phyloP scores from a whole-genome alignment of 2,329 filamentous ascomycete species.

The Clonostachys byssicola region DNA sequence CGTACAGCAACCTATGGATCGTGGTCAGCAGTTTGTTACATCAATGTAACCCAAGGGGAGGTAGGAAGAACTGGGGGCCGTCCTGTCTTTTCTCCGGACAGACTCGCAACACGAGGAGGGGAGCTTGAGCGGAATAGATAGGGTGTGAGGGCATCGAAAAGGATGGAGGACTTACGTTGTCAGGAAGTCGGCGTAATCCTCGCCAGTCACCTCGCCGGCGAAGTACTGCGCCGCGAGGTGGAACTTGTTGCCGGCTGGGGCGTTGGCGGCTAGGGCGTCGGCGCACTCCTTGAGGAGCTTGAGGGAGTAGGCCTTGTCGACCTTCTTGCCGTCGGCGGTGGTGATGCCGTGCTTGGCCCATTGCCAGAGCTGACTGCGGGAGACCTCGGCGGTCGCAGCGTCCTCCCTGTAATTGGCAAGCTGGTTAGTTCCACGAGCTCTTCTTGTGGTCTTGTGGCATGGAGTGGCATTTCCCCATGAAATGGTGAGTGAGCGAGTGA shows the following conservation, averaged over 20 bases:
- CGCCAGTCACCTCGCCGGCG: conserved; percentile 85
- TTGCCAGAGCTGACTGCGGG: conserved; percentile 92
- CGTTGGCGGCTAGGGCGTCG: conserved; percentile 68
- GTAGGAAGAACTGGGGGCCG: not conserved
- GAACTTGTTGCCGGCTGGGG: conserved; percentile 86
- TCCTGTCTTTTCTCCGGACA: too few relatives aligned
- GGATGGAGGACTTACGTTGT: conserved; percentile 59
- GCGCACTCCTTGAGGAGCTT: conserved; percentile 84
- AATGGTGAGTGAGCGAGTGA: not conserved
- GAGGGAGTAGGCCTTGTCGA: conserved; percentile 89
- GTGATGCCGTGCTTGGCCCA: conserved; percentile 74
- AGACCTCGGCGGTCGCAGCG: conserved; percentile 94
- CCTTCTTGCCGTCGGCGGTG: conserved; percentile 83
- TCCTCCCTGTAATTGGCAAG: conserved; percentile 59
- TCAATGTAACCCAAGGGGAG: not conserved
- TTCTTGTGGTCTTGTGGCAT: too few relatives aligned
- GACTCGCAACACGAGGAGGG: too few relatives aligned
- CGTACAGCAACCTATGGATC: conserved; percentile 67
- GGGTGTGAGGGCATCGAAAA: not conserved
- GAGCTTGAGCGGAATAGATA: not conserved
- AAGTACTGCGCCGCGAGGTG: conserved; percentile 91
- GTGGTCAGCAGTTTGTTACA: conserved; percentile 7
- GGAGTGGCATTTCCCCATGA: too few relatives aligned
- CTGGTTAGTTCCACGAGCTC: not conserved
- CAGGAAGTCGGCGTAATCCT: conserved; percentile 96